phyloP scores from a whole-genome alignment of 495 filamentous ascomycete species.

The Hypoxylon fuscum region DNA sequence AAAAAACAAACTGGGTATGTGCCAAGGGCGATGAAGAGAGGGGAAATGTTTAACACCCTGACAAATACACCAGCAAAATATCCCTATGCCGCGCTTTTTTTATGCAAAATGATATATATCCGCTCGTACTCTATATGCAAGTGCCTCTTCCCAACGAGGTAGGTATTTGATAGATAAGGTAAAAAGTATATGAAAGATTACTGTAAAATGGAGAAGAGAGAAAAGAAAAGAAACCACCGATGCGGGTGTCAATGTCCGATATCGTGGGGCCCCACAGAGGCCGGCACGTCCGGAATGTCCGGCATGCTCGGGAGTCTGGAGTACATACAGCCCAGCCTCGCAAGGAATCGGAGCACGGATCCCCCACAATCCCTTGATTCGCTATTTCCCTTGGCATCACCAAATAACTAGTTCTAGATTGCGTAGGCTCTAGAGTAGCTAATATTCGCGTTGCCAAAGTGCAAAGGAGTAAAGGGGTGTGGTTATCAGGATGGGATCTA shows the following conservation, averaged over 20 bases:
- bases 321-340: no score
- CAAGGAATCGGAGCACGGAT: no score
- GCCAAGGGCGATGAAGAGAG: constrained; percentile 18
- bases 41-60: constrained; percentile 10
- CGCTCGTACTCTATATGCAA: constrained; percentile 37
- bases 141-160: constrained; percentile 17
- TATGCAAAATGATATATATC: constrained; percentile 30
- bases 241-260: constrained; percentile 19
- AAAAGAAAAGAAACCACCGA: constrained; percentile 23
- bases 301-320: constrained; percentile 17
- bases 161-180: constrained; percentile 19
- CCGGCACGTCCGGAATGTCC: constrained; percentile 23
- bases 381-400: not conserved
- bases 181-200: constrained; percentile 21
- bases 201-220: constrained; percentile 23
- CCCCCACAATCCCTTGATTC: not conserved
- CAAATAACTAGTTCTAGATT: not conserved
- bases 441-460: constrained; percentile 1
- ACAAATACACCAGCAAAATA: constrained; percentile 30
- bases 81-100: constrained; percentile 31
- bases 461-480: constrained; percentile 4
- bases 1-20: constrained; percentile 12
- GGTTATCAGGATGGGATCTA: constrained; percentile 16
- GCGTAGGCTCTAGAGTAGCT: not conserved
- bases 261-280: constrained; percentile 34